phyloP scores from a whole-genome alignment of 192 early-diverging fungal genomes.

The Coemansia sp. region DNA sequence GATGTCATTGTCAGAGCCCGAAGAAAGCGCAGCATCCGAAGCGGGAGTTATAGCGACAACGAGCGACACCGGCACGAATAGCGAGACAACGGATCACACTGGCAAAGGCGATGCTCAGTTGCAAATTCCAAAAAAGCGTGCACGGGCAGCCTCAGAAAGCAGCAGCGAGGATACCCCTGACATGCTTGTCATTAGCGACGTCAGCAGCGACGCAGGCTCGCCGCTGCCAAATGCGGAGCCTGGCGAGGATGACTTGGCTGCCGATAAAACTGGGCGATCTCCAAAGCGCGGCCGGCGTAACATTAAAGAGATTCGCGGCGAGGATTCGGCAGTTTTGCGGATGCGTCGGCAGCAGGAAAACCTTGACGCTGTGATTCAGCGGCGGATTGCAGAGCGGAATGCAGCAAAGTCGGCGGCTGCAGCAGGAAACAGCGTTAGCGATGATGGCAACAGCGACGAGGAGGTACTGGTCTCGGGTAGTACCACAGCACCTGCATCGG shows the following conservation, averaged over 20 bases:
- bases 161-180: too few relatives aligned
- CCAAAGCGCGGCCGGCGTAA: constrained; percentile 19
- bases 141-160: too few relatives aligned
- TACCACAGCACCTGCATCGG: neutral
- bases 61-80: too few relatives aligned
- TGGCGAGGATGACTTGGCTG: neutral
- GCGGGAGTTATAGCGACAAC: too few relatives aligned
- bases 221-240: neutral
- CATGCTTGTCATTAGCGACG: too few relatives aligned
- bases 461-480: constrained; percentile 11
- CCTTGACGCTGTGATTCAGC: constrained; percentile 10
- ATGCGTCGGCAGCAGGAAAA: constrained; percentile 13
- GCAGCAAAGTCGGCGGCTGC: constrained; percentile 2
- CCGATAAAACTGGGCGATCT: neutral
- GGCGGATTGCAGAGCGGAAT: constrained; percentile 6
- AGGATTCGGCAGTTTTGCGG: constrained; percentile 14
- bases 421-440: neutral
- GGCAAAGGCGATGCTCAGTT: too few relatives aligned
- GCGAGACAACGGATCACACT: too few relatives aligned
- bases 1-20: neutral
- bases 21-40: neutral
- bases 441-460: neutral
- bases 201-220: too few relatives aligned
- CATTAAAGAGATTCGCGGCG: constrained; percentile 36
- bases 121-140: too few relatives aligned